These are phyloP conservation scores for Rhododendron ovatum DNA, from an alignment of 148 eudicot species.

Conservation along the genomic window DNA sequence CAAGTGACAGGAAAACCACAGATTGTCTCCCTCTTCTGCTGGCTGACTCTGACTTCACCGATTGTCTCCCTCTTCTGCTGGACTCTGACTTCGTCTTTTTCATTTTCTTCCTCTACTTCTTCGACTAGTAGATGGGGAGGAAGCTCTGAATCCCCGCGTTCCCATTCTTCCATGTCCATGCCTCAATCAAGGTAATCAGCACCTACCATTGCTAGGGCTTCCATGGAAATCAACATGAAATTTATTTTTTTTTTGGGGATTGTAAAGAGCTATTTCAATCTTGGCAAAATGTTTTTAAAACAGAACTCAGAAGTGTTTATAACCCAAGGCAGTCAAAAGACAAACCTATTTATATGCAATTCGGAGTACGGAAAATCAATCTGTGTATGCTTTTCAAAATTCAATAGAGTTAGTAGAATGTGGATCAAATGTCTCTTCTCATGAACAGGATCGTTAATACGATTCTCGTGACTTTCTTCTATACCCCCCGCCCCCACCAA, in stretches of 20 bases:
- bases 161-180: not conserved
- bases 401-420: not conserved
- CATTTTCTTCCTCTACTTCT: not conserved
- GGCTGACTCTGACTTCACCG: not conserved
- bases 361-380: not conserved
- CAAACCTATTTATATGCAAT: not conserved
- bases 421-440: not conserved
- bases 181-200: not conserved
- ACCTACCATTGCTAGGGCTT: conserved; percentile 6
- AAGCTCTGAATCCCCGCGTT: not conserved
- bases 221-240: not conserved
- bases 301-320: not conserved
- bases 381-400: not conserved
- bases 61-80: not conserved
- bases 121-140: not conserved
- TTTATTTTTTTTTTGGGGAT: no score
- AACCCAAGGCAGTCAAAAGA: not conserved
- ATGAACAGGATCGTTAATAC: no score
- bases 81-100: not conserved
- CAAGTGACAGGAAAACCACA: not conserved
- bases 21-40: not conserved
- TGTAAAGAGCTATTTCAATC: not conserved
- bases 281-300: not conserved
- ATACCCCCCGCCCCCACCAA: not conserved
- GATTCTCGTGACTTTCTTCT: not conserved